These are phyloP conservation scores for Kalaharituber pfeilii DNA, from an alignment of 2,329 filamentous ascomycete genomes.

Conservation along the genomic window DNA sequence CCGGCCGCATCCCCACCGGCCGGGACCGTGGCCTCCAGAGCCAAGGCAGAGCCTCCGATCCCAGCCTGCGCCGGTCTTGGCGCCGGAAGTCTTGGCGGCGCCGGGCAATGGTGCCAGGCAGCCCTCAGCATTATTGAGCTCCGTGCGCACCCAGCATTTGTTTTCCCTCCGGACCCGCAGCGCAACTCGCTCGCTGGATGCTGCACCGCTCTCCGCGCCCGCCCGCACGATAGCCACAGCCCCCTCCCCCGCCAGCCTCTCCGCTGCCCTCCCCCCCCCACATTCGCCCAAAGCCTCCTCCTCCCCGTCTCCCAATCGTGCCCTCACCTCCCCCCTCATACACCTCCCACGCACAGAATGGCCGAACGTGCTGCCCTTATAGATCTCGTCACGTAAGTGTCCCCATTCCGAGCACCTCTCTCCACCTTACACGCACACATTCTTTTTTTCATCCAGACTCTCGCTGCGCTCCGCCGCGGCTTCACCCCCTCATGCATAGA, in stretches of 20 bases:
- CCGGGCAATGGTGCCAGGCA: too few relatives aligned
- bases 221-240: not conserved
- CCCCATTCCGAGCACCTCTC: not conserved
- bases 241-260: not conserved
- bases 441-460: too few relatives aligned
- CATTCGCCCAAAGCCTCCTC: not conserved
- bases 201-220: not conserved
- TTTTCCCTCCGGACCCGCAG: too few relatives aligned
- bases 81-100: too few relatives aligned
- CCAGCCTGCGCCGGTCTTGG: too few relatives aligned
- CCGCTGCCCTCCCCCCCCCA: not conserved
- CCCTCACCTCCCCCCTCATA: too few relatives aligned
- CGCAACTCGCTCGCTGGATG: too few relatives aligned
- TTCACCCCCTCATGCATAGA: not conserved
- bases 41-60: too few relatives aligned
- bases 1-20: too few relatives aligned
- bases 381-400: constrained; percentile 19
- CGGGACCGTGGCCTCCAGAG: too few relatives aligned
- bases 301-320: not conserved
- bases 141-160: too few relatives aligned
- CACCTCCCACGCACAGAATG: not conserved
- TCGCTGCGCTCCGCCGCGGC: not conserved
- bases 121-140: too few relatives aligned
- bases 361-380: constrained; percentile 13
- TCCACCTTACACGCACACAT: not conserved